These are phyloP conservation scores for Angomonas ambiguus DNA, from an alignment of 208 protist genomes.

Conservation along the genomic window DNA sequence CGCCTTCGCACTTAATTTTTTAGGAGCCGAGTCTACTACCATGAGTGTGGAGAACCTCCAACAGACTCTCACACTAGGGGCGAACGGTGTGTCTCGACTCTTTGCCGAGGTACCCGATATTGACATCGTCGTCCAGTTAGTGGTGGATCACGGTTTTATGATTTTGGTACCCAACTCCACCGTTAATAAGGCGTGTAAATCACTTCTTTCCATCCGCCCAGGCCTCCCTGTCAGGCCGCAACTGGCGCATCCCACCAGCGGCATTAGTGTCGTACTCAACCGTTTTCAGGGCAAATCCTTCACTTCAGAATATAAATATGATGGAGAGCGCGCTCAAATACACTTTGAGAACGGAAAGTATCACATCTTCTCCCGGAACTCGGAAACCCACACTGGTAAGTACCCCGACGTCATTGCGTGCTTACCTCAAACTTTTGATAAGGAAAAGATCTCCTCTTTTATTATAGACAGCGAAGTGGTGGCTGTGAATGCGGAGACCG, in stretches of 20 bases:
- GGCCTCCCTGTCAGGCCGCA: conserved; percentile 98
- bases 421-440: conserved; percentile 53
- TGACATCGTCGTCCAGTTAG: conserved; percentile 65
- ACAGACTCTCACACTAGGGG: conserved; percentile 49
- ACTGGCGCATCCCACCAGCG: conserved; percentile 98
- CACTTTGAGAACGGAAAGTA: conserved; percentile 82
- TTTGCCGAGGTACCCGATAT: conserved; percentile 86
- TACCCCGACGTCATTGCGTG: conserved; percentile 97
- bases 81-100: conserved; percentile 48
- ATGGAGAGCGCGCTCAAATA: conserved; percentile 97
- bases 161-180: conserved; percentile 56
- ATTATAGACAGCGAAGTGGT: conserved; percentile 99
- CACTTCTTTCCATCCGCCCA: conserved; percentile 71
- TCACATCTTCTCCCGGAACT: conserved; percentile 97
- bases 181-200: conserved; percentile 28
- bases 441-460: conserved; percentile 85
- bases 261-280: conserved; percentile 82
- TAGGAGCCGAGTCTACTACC: conserved; percentile 29
- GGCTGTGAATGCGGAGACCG: conserved; percentile 87
- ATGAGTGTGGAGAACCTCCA: conserved; percentile 62
- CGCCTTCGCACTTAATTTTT: conserved; percentile 84
- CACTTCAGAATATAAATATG: conserved; percentile 99
- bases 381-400: conserved; percentile 97
- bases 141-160: conserved; percentile 73
- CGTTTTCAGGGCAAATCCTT: conserved; percentile 87